A percentile compares a stretch with the other conserved stretches of the same genome.
Conservation (phyloP, 2,329 filamentous ascomycete species). For the Trichophyton benhamiae region DNA sequence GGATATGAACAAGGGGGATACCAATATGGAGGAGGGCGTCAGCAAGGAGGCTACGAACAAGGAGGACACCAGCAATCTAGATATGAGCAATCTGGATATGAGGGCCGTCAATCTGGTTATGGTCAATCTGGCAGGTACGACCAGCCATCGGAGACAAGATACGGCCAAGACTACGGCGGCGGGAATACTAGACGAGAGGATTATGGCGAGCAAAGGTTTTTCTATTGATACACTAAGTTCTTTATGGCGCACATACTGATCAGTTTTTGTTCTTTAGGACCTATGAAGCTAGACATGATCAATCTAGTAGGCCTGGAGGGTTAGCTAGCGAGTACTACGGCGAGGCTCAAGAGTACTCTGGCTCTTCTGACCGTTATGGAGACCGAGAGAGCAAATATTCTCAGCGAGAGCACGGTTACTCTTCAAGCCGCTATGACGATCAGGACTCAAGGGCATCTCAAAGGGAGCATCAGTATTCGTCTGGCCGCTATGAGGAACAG, state of each 20-base stretch:
- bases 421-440: neutral
- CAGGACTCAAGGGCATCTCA: neutral
- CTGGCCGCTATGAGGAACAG: neutral
- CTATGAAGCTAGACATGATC: constrained; percentile 1
- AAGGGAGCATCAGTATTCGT: neutral
- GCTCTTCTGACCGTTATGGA: constrained; percentile 5
- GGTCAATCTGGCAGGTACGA: neutral
- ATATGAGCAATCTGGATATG: neutral
- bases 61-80: neutral
- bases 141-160: neutral
- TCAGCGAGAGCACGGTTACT: neutral
- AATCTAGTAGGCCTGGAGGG: constrained; percentile 10
- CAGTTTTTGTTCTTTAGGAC: neutral
- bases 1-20: constrained; percentile 5
- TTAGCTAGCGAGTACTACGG: constrained; percentile 11
- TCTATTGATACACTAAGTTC: neutral
- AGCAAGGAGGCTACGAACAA: neutral
- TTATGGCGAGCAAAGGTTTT: constrained; percentile 6
- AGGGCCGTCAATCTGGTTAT: constrained; percentile 6
- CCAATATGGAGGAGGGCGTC: constrained; percentile 2
- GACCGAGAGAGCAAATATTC: constrained; percentile 6
- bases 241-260: neutral
- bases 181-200: neutral
- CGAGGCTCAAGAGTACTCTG: constrained; percentile 13
- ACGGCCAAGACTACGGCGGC: constrained; percentile 5